phyloP scores from a whole-genome alignment of 352 stramenopile genomes.

The Pythium rhizo-oryzae region DNA sequence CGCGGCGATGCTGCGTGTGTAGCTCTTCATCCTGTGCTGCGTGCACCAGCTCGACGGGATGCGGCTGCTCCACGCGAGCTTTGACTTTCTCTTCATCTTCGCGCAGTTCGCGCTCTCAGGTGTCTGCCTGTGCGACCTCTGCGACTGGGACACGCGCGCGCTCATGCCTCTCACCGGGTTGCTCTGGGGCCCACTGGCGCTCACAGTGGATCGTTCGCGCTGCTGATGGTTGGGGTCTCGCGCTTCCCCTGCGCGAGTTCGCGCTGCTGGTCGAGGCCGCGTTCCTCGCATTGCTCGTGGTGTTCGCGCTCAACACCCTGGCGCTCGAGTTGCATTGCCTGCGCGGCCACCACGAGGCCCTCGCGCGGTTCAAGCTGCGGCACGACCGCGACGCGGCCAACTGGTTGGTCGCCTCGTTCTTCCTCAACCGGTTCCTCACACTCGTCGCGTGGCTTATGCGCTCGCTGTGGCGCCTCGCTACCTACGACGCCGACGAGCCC shows the following conservation, averaged over 20 bases:
- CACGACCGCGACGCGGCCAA: background rate
- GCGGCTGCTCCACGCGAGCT: slow-evolving; percentile 5
- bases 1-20: background rate
- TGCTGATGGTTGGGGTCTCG: background rate
- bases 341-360: background rate
- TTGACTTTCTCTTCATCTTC: slow-evolving; percentile 20
- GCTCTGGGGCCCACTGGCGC: slow-evolving; percentile 31
- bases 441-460: slow-evolving; percentile 23
- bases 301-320: background rate
- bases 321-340: background rate
- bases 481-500: slow-evolving; percentile 17
- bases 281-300: background rate
- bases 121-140: slow-evolving; percentile 4
- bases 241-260: background rate
- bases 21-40: slow-evolving; percentile 1
- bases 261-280: background rate
- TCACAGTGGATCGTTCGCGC: slow-evolving; percentile 19
- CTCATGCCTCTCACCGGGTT: background rate
- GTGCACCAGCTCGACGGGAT: slow-evolving; percentile 19
- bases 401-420: slow-evolving; percentile 24
- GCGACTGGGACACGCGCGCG: slow-evolving; percentile 9
- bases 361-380: background rate
- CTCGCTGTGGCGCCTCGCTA: slow-evolving; percentile 24
- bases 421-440: slow-evolving; percentile 22
- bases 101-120: slow-evolving; percentile 14